Base-by-base conservation (phyloP, 345 rosid genomes). In the Durio zibethinus region DNA sequence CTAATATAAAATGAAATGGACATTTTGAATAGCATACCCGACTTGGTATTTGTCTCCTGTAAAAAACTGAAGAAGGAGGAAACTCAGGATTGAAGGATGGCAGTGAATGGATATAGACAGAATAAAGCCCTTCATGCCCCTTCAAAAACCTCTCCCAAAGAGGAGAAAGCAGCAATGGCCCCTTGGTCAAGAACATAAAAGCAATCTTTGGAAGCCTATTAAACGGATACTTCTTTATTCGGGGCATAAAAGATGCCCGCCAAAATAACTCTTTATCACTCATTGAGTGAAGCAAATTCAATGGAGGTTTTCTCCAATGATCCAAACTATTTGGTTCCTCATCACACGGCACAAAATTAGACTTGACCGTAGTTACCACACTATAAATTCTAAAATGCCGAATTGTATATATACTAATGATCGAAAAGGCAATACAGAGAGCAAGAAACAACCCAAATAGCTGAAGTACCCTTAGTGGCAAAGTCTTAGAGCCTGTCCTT, bases 181-280 rank as follows among this genome's bases (percentile, higher is more conserved):
- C 99, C 84, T 89, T 91, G 3, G 98, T 85, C 89, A 96, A 89
- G 88, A 96, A 96, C 99, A 96, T 92, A 74, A 94, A 94, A 10
- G 97, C 98, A 86, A 96, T 79, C 90, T 96, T 94, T 0, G 97
- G 94, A 77, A 87, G 85, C 79, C 99, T 89, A 67, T 33, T 67
- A 78, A 92, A 96, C 4, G 98, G 99, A 72, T 91, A 89, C 40
- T 83, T 86, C 72, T 84, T 85, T 25, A 89, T 87, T 31, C 79
- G 80, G 27, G 99, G 97, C 82, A 83, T 88, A 25, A 90, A 86
- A 10, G 97, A 84, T n/a, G 98, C 93, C 77, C 93, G 88, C 98
- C 99, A 96, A 1, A 92, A 84, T 14, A 96, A 92, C 84, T 92
- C 97, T 4, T 82, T 74, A 53, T 92, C 99, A 16, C 38, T 90